Evolutionary conservation across 148 eudicot species (phyloP).

Genomic region (Talinum fruticosum): DNA sequence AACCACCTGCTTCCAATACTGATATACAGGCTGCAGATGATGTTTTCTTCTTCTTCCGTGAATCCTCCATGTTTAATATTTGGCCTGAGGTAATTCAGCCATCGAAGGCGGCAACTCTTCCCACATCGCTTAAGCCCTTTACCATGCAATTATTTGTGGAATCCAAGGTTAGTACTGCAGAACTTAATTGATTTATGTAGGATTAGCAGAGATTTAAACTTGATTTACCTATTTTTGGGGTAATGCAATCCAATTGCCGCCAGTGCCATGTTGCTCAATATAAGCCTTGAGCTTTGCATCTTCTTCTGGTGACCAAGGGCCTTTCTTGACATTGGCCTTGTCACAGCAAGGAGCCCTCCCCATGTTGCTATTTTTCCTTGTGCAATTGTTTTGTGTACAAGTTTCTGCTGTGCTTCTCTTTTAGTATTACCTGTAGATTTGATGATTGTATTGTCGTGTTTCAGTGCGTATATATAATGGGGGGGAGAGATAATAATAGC

Average conservation of each 20-base stretch:
- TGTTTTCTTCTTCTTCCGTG: constrained; percentile 64
- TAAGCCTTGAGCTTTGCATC: constrained; percentile 52
- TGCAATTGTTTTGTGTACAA: constrained; percentile 7
- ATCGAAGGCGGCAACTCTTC: constrained; percentile 63
- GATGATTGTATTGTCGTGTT: constrained; percentile 22
- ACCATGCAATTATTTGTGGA: not conserved
- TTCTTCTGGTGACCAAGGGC: constrained; percentile 72
- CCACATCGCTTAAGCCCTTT: constrained; percentile 81
- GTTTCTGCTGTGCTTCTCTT: not conserved
- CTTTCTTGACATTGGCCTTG: constrained; percentile 63
- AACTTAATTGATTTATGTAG: not conserved
- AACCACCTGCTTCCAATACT: constrained; percentile 65
- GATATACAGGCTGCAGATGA: constrained; percentile 54
- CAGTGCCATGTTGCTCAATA: constrained; percentile 49
- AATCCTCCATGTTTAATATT: constrained; percentile 65
- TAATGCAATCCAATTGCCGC: constrained; percentile 61
- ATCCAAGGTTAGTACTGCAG: constrained; percentile 16
- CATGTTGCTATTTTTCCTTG: constrained; percentile 21
- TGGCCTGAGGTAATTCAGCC: constrained; percentile 67
- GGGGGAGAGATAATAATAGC: constrained; percentile 49
- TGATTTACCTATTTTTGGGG: constrained; percentile 51
- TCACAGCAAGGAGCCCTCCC: constrained; percentile 73
- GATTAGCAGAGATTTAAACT: not conserved
- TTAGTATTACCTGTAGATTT: not conserved
- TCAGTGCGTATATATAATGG: constrained; percentile 24